Evolutionary conservation across 2,329 filamentous ascomycete species (phyloP).

Genomic region (Aspergillus novofumigatus): DNA sequence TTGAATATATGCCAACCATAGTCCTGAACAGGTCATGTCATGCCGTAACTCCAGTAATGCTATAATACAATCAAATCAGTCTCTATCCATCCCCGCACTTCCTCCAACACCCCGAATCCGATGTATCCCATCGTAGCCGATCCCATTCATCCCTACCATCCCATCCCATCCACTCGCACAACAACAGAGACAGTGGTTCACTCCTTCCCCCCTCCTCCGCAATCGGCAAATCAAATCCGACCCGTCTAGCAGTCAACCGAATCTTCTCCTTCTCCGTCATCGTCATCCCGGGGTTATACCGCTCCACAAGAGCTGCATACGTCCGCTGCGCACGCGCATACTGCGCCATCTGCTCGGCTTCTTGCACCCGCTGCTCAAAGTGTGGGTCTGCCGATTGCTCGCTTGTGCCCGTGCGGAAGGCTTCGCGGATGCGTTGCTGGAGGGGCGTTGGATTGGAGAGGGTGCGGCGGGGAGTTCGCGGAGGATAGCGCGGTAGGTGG

Average conservation of each 20-base stretch:
- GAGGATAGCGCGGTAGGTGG: slow-evolving; percentile 82
- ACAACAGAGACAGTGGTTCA: neutral
- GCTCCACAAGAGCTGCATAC: slow-evolving; percentile 76
- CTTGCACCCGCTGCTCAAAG: slow-evolving; percentile 33
- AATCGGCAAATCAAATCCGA: slow-evolving; percentile 82
- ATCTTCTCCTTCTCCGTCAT: slow-evolving; percentile 83
- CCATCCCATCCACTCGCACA: neutral
- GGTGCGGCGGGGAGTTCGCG: slow-evolving; percentile 74
- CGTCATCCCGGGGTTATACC: slow-evolving; percentile 89
- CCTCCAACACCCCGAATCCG: neutral
- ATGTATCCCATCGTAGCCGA: neutral
- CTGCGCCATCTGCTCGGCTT: slow-evolving; percentile 72
- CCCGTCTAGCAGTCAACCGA: slow-evolving; percentile 74
- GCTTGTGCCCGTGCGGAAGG: slow-evolving; percentile 47
- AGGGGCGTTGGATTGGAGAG: slow-evolving; percentile 62
- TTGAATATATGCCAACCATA: neutral
- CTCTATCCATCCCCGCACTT: neutral
- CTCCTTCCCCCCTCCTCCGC: slow-evolving; percentile 44
- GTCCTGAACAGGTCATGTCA: neutral
- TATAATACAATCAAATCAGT: neutral
- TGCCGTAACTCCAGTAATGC: neutral
- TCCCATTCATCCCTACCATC: neutral
- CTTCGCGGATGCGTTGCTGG: slow-evolving; percentile 63
- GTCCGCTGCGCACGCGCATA: slow-evolving; percentile 82
- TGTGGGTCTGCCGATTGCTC: slow-evolving; percentile 18